Conservation (phyloP, 345 rosid genomes). For the Arabis hirsuta region DNA sequence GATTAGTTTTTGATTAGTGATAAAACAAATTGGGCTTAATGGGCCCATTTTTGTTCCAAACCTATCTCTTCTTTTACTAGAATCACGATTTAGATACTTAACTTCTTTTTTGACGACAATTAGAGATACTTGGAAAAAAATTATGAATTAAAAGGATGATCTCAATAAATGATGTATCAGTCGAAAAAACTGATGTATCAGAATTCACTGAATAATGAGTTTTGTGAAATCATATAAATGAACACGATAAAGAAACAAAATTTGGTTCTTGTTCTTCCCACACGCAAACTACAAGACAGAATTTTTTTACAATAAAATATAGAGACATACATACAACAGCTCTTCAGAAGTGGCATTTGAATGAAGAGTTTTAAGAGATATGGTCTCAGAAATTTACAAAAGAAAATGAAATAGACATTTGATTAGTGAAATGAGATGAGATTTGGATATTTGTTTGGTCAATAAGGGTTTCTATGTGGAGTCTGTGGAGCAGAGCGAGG, state of each 20-base stretch:
- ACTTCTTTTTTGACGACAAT: not conserved
- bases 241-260: slow-evolving; percentile 19
- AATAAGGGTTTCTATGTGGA: slow-evolving; percentile 40
- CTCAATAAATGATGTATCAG: not conserved
- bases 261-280: slow-evolving; percentile 7
- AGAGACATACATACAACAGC: slow-evolving; percentile 10
- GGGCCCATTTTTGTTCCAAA: slow-evolving; percentile 29
- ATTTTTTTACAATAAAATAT: not conserved
- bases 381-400: slow-evolving; percentile 17
- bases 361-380: slow-evolving; percentile 14
- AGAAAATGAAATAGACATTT: slow-evolving; percentile 21
- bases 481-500: slow-evolving; percentile 44
- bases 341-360: slow-evolving; percentile 13
- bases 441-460: slow-evolving; percentile 16
- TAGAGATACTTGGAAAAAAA: not conserved
- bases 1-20: not conserved
- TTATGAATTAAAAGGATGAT: no score
- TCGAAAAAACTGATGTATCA: not conserved
- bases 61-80: not conserved
- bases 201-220: not conserved
- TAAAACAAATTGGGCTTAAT: not conserved
- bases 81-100: not conserved
- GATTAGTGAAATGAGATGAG: not conserved
- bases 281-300: slow-evolving; percentile 12
- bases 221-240: not conserved